phyloP scores from a whole-genome alignment of 1,284 basidiomycete species.

The Neonothopanus nambi region DNA sequence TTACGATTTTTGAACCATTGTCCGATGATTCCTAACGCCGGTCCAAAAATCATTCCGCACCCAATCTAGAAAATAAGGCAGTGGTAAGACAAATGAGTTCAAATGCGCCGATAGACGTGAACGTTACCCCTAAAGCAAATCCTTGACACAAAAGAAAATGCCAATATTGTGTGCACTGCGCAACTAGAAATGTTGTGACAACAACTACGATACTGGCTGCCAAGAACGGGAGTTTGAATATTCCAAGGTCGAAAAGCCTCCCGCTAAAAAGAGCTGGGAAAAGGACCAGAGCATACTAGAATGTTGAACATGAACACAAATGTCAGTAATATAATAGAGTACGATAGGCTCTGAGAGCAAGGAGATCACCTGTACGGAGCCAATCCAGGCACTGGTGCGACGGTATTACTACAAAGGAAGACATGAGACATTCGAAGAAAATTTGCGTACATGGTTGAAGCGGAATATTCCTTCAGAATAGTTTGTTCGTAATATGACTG shows the following conservation, averaged over 20 bases:
- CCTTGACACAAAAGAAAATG: slow-evolving; percentile 53
- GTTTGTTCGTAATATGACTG: slow-evolving; percentile 45
- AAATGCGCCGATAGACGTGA: not conserved
- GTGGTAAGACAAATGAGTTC: not conserved
- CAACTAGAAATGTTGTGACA: slow-evolving; percentile 47
- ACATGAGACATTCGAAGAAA: not conserved
- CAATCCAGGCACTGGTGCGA: slow-evolving; percentile 51
- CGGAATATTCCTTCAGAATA: slow-evolving; percentile 32
- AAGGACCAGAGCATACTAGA: slow-evolving; percentile 47
- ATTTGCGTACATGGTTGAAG: slow-evolving; percentile 43
- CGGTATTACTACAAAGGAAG: not conserved
- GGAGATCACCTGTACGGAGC: slow-evolving; percentile 44
- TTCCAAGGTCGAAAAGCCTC: slow-evolving; percentile 43
- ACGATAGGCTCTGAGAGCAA: too few relatives aligned
- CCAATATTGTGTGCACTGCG: slow-evolving; percentile 50
- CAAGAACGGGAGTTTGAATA: slow-evolving; percentile 42
- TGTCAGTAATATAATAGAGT: too few relatives aligned
- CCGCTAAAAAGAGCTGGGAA: slow-evolving; percentile 28
- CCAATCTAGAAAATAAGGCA: slow-evolving; percentile 6
- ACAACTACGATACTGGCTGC: slow-evolving; percentile 40
- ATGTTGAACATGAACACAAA: slow-evolving; percentile 5
- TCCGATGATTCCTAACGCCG: slow-evolving; percentile 38
- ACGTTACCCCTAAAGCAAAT: slow-evolving; percentile 37
- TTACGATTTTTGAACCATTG: slow-evolving; percentile 44
- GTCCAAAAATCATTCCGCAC: slow-evolving; percentile 39